Evolutionary conservation across 805 yeast species (phyloP).

Genomic region (Candida michaelii): DNA sequence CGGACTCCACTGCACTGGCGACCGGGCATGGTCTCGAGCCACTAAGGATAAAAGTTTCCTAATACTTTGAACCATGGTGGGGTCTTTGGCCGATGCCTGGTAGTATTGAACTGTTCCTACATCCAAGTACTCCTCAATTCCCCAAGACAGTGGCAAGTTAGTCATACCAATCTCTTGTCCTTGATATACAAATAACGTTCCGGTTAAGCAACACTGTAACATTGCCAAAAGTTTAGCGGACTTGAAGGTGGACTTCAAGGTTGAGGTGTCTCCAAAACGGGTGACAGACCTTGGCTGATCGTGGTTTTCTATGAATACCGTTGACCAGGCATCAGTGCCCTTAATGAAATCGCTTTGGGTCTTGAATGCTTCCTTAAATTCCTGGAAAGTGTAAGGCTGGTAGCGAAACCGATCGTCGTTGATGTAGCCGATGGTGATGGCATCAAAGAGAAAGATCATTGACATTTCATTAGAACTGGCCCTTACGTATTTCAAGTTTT

Average conservation of each 20-base stretch:
- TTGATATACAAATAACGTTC: slow-evolving; percentile 57
- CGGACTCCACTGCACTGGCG: slow-evolving; percentile 67
- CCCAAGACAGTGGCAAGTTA: slow-evolving; percentile 48
- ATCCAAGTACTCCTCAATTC: slow-evolving; percentile 50
- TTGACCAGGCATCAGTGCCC: slow-evolving; percentile 58
- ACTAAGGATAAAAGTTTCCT: slow-evolving; percentile 34
- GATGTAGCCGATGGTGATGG: slow-evolving; percentile 38
- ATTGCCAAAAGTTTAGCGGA: slow-evolving; percentile 51
- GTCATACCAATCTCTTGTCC: slow-evolving; percentile 62
- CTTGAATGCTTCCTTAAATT: slow-evolving; percentile 41
- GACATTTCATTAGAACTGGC: slow-evolving; percentile 37
- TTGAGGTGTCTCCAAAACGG: slow-evolving; percentile 41
- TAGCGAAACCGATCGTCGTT: slow-evolving; percentile 26
- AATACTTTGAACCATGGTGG: slow-evolving; percentile 25
- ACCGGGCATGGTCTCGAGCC: slow-evolving; percentile 56
- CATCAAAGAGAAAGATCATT: slow-evolving; percentile 37
- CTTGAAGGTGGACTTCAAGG: slow-evolving; percentile 21
- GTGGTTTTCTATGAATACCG: slow-evolving; percentile 56
- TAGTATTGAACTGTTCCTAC: slow-evolving; percentile 46
- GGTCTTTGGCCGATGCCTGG: slow-evolving; percentile 19
- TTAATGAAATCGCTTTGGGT: slow-evolving; percentile 39
- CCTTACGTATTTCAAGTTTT: slow-evolving; percentile 43
- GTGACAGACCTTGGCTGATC: slow-evolving; percentile 56
- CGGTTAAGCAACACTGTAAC: slow-evolving; percentile 47
- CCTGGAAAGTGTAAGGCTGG: slow-evolving; percentile 32